phyloP scores from a whole-genome alignment of 2,329 filamentous ascomycete genomes.

The Verticillium nonalfalfae region DNA sequence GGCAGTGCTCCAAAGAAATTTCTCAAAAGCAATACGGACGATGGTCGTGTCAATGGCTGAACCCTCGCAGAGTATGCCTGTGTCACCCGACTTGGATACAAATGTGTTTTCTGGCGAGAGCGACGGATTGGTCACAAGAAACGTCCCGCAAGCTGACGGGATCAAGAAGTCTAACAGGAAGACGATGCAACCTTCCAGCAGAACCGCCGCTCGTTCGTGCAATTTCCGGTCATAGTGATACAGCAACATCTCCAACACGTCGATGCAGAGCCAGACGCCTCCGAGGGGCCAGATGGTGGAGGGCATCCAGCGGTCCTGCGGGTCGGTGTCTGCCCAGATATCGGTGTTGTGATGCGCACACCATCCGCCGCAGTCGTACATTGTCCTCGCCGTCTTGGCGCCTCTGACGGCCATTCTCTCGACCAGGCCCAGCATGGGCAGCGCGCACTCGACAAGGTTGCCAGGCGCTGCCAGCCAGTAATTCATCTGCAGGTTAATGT shows the following conservation, averaged over 20 bases:
- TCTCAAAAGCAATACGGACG: slow-evolving; percentile 8
- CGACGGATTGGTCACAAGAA: slow-evolving; percentile 18
- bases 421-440: slow-evolving; percentile 17
- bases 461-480: slow-evolving; percentile 27
- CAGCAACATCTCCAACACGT: slow-evolving; percentile 28
- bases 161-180: slow-evolving; percentile 22
- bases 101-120: slow-evolving; percentile 19
- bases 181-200: slow-evolving; percentile 20
- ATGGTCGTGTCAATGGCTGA: slow-evolving; percentile 37
- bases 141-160: slow-evolving; percentile 15
- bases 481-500: slow-evolving; percentile 36
- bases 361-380: slow-evolving; percentile 26
- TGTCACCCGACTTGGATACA: slow-evolving; percentile 22
- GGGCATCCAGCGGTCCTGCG: slow-evolving; percentile 23
- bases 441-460: slow-evolving; percentile 7
- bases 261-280: slow-evolving; percentile 30
- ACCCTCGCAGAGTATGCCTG: slow-evolving; percentile 31
- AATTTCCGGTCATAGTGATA: slow-evolving; percentile 24
- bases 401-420: slow-evolving; percentile 27
- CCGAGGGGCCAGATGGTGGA: slow-evolving; percentile 31
- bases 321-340: slow-evolving; percentile 26
- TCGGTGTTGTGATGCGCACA: slow-evolving; percentile 29
- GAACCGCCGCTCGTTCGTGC: slow-evolving; percentile 16
- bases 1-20: slow-evolving; percentile 16
- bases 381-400: slow-evolving; percentile 19